phyloP scores from a whole-genome alignment of 2,329 filamentous ascomycete species.

The Lecanicillium sp. region DNA sequence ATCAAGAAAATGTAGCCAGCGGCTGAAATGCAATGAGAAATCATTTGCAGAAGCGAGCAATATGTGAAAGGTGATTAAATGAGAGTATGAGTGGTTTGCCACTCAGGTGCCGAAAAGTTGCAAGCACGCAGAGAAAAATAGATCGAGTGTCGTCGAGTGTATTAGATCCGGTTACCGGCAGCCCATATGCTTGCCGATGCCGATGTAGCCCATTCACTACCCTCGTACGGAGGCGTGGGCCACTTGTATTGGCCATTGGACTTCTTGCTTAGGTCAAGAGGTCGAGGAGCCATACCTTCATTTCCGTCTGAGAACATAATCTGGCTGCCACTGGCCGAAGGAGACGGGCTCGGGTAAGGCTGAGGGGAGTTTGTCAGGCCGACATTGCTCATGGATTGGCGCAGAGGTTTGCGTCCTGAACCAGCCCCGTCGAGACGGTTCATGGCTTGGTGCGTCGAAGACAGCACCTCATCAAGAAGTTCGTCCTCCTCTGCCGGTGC shows the following conservation, averaged over 20 bases:
- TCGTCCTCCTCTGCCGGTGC: constrained; percentile 96
- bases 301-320: constrained; percentile 64
- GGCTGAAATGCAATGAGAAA: background rate
- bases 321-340: constrained; percentile 77
- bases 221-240: constrained; percentile 93
- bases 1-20: constrained; percentile 1
- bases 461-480: constrained; percentile 80
- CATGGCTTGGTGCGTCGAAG: constrained; percentile 68
- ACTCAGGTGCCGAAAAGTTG: background rate
- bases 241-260: constrained; percentile 58
- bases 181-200: constrained; percentile 77
- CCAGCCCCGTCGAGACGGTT: constrained; percentile 54
- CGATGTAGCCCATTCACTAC: constrained; percentile 82
- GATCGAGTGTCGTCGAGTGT: background rate
- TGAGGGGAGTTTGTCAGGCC: constrained; percentile 39
- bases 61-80: constrained; percentile 8
- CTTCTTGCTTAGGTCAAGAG: constrained; percentile 60
- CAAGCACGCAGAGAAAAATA: constrained; percentile 5
- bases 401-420: constrained; percentile 28
- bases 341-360: constrained; percentile 59
- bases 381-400: constrained; percentile 59
- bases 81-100: constrained; percentile 3
- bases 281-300: constrained; percentile 58
- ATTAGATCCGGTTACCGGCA: constrained; percentile 55
- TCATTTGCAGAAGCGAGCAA: constrained; percentile 5